Evolutionary conservation across 169 alveolate genomes (phyloP).

Genomic region (Plasmodium knowlesi): DNA sequence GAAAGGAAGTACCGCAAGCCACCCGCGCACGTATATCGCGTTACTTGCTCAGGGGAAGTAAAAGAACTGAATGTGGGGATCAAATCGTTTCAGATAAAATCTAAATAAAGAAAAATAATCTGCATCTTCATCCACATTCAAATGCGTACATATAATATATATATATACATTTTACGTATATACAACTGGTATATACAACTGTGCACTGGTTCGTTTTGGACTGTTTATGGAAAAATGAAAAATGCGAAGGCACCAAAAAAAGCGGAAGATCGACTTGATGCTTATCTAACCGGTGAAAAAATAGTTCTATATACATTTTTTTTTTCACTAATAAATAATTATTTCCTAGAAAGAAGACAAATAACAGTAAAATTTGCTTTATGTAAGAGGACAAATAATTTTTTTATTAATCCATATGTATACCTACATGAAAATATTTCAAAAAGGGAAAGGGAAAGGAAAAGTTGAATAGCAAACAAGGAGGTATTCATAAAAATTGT

Average conservation of each 20-base stretch:
- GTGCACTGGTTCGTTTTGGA: background rate
- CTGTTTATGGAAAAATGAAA: background rate
- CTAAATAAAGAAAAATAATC: too few relatives aligned
- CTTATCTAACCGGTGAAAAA: background rate
- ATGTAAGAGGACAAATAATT: background rate
- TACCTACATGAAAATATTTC: background rate
- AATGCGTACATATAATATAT: background rate
- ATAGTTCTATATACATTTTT: background rate
- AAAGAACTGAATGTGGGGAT: background rate
- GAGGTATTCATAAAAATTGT: background rate
- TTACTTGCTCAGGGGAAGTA: background rate
- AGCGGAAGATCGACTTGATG: background rate
- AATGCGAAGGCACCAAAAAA: background rate
- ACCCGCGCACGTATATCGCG: background rate
- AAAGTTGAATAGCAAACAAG: background rate
- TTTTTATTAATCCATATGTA: too few relatives aligned
- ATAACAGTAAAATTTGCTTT: background rate
- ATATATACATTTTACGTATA: background rate
- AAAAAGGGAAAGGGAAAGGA: background rate
- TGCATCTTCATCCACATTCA: background rate
- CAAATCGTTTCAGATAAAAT: background rate
- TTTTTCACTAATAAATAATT: too few relatives aligned
- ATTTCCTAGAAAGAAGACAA: background rate
- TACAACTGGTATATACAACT: background rate
- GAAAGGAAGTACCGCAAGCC: background rate